Conservation (phyloP, 108 stramenopile species). For the Nitzschia putrida region DNA sequence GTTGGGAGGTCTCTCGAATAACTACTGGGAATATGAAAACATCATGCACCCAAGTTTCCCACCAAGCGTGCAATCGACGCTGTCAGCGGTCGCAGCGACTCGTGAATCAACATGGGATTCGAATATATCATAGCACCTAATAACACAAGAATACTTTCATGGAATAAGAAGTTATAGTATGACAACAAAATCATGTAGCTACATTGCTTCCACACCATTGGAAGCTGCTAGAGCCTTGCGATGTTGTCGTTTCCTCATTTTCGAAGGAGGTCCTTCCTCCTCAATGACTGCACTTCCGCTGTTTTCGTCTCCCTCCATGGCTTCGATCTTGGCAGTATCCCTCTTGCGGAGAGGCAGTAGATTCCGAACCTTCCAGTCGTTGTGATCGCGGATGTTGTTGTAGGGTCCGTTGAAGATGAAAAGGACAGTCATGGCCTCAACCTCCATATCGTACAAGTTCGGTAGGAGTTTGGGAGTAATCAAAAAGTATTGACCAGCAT, state of each 20-base stretch:
- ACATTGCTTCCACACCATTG: too few species aligned
- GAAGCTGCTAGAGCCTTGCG: too few species aligned
- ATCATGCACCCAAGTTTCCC: too few species aligned
- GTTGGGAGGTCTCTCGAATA: too few species aligned
- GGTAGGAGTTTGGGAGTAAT: conserved; percentile 97
- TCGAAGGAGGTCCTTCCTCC: not conserved
- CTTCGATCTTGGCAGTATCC: not conserved
- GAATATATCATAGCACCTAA: too few species aligned
- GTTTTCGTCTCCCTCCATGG: conserved; percentile 22
- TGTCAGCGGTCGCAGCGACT: too few species aligned
- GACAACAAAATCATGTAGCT: too few species aligned
- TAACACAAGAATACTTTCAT: too few species aligned
- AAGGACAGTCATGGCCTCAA: conserved; percentile 86
- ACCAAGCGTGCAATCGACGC: too few species aligned
- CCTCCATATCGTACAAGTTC: conserved; percentile 93
- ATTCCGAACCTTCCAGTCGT: conserved; percentile 22
- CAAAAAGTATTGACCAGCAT: conserved; percentile 93
- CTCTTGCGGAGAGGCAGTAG: conserved; percentile 22
- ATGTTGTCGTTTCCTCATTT: not conserved
- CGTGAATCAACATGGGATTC: too few species aligned
- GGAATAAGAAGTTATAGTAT: too few species aligned
- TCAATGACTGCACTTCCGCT: not conserved
- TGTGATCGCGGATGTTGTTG: conserved; percentile 16
- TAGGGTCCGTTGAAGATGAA: conserved; percentile 88
- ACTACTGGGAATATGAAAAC: too few species aligned